Evolutionary conservation across 2,329 filamentous ascomycete genomes (phyloP).

Genomic region (Epicoccum nigrum): DNA sequence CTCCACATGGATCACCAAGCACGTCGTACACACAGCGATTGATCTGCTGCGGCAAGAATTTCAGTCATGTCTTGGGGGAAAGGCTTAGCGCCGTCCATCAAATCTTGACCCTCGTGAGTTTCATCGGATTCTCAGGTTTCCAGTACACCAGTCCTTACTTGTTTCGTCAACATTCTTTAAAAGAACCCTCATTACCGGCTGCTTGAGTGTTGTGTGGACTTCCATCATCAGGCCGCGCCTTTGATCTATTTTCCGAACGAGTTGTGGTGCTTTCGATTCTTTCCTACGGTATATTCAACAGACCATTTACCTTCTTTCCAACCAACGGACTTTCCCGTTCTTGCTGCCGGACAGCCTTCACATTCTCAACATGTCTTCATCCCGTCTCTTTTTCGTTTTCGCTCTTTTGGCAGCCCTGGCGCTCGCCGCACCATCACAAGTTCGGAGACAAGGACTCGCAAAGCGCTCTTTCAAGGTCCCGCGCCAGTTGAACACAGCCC

Average conservation of each 20-base stretch:
- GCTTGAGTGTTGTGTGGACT: constrained; percentile 31
- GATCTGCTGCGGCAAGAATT: constrained; percentile 22
- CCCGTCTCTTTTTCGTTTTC: constrained; percentile 51
- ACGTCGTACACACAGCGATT: constrained; percentile 20
- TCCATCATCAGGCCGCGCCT: constrained; percentile 41
- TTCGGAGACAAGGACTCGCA: constrained; percentile 43
- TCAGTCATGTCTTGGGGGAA: constrained; percentile 18
- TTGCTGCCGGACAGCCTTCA: constrained; percentile 49
- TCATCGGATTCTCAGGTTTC: constrained; percentile 20
- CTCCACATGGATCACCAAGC: constrained; percentile 16
- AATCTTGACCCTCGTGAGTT: constrained; percentile 19
- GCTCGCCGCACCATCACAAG: constrained; percentile 53
- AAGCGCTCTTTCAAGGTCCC: constrained; percentile 68
- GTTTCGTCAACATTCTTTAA: constrained; percentile 34
- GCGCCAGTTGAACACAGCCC: constrained; percentile 61
- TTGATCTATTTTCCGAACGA: constrained; percentile 26
- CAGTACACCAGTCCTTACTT: constrained; percentile 15
- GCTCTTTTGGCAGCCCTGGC: constrained; percentile 56
- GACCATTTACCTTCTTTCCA: constrained; percentile 31
- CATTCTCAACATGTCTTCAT: constrained; percentile 45
- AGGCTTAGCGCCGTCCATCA: constrained; percentile 17
- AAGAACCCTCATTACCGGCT: constrained; percentile 33
- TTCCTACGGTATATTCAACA: constrained; percentile 24
- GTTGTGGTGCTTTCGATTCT: constrained; percentile 28
- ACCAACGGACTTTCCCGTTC: constrained; percentile 26